Conservation (phyloP, 2,329 filamentous ascomycete genomes). For the Eurotiales sp. region DNA sequence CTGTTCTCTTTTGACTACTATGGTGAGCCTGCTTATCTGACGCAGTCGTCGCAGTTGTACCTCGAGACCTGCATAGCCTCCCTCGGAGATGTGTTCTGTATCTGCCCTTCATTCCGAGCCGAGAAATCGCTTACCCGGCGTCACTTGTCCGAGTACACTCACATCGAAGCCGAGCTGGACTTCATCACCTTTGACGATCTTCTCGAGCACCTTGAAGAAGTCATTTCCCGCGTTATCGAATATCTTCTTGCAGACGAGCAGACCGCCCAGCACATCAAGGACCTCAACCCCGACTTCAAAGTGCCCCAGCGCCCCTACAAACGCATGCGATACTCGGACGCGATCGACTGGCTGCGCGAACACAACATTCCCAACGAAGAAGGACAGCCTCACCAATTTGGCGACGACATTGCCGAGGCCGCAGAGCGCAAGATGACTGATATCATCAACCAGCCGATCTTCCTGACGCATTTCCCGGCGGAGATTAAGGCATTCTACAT, state of each 20-base stretch:
- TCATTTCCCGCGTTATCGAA: slow-evolving; percentile 84
- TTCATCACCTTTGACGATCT: slow-evolving; percentile 92
- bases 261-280: slow-evolving; percentile 69
- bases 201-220: slow-evolving; percentile 76
- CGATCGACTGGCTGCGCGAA: slow-evolving; percentile 88
- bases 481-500: slow-evolving; percentile 99
- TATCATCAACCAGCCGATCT: slow-evolving; percentile 89
- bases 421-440: slow-evolving; percentile 97
- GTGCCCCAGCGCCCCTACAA: slow-evolving; percentile 79
- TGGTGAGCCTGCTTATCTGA: slow-evolving; percentile 84
- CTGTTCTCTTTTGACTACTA: slow-evolving; percentile 90
- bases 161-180: slow-evolving; percentile 93
- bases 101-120: slow-evolving; percentile 97
- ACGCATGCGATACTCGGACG: slow-evolving; percentile 92
- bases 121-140: slow-evolving; percentile 94
- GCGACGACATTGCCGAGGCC: slow-evolving; percentile 96
- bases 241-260: slow-evolving; percentile 68
- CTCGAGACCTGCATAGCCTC: slow-evolving; percentile 90
- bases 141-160: slow-evolving; percentile 93
- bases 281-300: slow-evolving; percentile 87
- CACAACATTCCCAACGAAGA: slow-evolving; percentile 93
- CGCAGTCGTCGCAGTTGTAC: slow-evolving; percentile 95
- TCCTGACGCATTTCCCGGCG: slow-evolving; percentile 93
- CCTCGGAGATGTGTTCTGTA: slow-evolving; percentile 93
- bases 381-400: slow-evolving; percentile 82